phyloP scores from a whole-genome alignment of 1,139 yeast genomes.

The Candida gigantensis region DNA sequence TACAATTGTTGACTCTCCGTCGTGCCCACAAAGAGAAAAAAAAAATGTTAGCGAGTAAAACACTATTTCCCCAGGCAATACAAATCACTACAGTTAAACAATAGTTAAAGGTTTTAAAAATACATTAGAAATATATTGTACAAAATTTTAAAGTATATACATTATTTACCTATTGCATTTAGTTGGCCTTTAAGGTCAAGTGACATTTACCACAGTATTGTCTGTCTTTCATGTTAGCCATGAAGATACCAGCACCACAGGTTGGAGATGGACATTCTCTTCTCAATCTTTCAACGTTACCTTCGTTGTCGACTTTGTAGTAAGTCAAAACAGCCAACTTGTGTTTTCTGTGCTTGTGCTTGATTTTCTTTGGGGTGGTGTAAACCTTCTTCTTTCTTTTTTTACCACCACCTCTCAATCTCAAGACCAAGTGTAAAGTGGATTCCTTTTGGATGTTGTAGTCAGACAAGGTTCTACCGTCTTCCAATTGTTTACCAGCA shows the following conservation, averaged over 20 bases:
- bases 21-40: too few relatives aligned
- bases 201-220: conserved; percentile 99
- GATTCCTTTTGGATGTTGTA: conserved; percentile 99
- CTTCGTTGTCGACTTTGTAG: conserved; percentile 99
- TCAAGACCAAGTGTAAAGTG: conserved; percentile 93
- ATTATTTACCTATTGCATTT: conserved; percentile 18
- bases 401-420: conserved; percentile 99
- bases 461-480: conserved; percentile 98
- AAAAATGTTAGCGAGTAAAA: too few relatives aligned
- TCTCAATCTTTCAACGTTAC: conserved; percentile 98
- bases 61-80: too few relatives aligned
- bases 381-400: conserved; percentile 99
- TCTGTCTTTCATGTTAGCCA: conserved; percentile 99
- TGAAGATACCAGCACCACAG: conserved; percentile 99
- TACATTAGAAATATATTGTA: too few relatives aligned
- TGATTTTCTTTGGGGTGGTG: conserved; percentile 99
- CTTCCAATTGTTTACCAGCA: conserved; percentile 99
- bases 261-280: conserved; percentile 93
- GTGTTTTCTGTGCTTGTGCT: conserved; percentile 99
- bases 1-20: too few relatives aligned
- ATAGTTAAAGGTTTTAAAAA: too few relatives aligned
- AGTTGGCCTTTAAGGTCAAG: conserved; percentile 76
- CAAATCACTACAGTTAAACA: too few relatives aligned
- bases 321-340: conserved; percentile 98
- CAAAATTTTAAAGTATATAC: too few relatives aligned